Evolutionary conservation across 2,329 filamentous ascomycete species (phyloP).

Genomic region (Claviceps fusiformis): DNA sequence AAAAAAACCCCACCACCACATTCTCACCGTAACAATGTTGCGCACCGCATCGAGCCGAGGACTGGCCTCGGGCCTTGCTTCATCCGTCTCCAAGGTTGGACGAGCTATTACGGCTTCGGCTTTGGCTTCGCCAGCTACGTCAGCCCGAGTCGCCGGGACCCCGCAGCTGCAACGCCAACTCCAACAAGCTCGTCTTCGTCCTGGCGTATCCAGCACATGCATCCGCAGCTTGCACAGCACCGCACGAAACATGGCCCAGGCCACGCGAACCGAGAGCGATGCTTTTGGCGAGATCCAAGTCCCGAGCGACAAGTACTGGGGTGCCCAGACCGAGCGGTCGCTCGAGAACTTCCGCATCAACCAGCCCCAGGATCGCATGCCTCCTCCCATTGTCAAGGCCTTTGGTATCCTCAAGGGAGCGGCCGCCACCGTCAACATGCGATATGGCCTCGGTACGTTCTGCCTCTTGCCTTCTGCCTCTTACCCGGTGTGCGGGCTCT

Average conservation of each 20-base stretch:
- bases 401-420: slow-evolving; percentile 97
- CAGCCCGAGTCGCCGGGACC: slow-evolving; percentile 1
- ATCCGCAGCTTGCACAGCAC: slow-evolving; percentile 8
- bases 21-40: slow-evolving; percentile 1
- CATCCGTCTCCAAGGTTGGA: not conserved
- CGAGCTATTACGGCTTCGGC: not conserved
- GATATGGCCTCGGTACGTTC: slow-evolving; percentile 62
- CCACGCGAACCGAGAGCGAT: slow-evolving; percentile 79
- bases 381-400: slow-evolving; percentile 76
- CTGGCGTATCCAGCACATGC: not conserved
- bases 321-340: slow-evolving; percentile 91
- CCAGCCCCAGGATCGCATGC: slow-evolving; percentile 98
- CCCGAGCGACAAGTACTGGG: slow-evolving; percentile 90
- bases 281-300: slow-evolving; percentile 97
- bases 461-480: too few species aligned
- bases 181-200: not conserved
- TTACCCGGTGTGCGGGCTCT: too few species aligned
- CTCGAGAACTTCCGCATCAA: slow-evolving; percentile 98
- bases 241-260: slow-evolving; percentile 11
- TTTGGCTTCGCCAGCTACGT: not conserved
- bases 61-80: slow-evolving; percentile 1
- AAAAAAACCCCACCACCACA: not conserved
- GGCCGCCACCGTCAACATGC: slow-evolving; percentile 90
- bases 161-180: slow-evolving; percentile 1
- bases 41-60: slow-evolving; percentile 3